Percentiles rank a stretch among this genome's conserved stretches.
Conservation (phyloP, 306 rosid genomes). For the Citrullus colocynthis region DNA sequence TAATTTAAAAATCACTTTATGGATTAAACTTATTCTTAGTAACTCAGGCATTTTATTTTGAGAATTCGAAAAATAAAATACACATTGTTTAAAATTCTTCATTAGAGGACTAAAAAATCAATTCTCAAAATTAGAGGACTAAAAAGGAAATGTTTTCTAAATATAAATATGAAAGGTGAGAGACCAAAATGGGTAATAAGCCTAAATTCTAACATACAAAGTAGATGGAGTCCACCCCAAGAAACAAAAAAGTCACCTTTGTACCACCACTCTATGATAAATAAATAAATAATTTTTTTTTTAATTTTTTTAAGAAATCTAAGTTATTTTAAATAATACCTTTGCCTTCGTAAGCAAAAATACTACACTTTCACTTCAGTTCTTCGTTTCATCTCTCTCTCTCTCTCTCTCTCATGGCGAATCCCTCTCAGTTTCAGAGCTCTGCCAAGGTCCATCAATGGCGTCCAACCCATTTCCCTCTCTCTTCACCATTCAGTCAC, state of each 20-base stretch:
- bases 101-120: no score
- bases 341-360: constrained; percentile 1
- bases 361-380: background rate
- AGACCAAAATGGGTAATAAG: no score
- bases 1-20: no score
- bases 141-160: no score
- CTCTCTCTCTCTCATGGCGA: constrained; percentile 12
- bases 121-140: no score
- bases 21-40: no score
- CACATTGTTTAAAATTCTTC: no score
- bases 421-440: constrained; percentile 42
- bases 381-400: background rate
- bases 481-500: background rate
- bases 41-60: no score
- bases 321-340: background rate
- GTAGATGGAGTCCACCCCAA: background rate
- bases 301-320: background rate
- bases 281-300: background rate
- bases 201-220: no score
- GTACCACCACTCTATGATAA: constrained; percentile 13
- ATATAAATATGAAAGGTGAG: no score
- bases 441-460: constrained; percentile 12
- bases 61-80: no score
- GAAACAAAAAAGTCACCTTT: background rate
- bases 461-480: background rate